Base-by-base conservation (phyloP, 2,329 filamentous ascomycete species). In the Botrytis medusae region DNA sequence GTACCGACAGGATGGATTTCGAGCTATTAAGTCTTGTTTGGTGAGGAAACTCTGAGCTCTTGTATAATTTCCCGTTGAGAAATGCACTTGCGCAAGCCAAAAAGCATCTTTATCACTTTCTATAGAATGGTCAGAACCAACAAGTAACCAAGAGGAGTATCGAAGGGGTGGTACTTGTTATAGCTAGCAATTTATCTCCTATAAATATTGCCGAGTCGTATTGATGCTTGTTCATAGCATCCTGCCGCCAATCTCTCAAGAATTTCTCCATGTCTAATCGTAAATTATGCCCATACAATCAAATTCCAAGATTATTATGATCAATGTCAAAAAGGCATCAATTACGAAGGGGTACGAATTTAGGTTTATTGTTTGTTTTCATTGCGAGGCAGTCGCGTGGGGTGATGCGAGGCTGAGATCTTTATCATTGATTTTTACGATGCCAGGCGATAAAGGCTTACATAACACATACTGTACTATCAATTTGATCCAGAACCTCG, bases 51-150 rank as follows among this genome's bases (percentile, higher is more conserved):
- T 89, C 79, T 97, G 91, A 4, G 96, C 95, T 79, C 96, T 92
- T 14, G 92, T 96, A 83, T 97, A 98, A 85, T 98, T 97, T 79
- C 94, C 95, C 67, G 94, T 96, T 69, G 92, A 92, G 84, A 98
- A 99, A 83, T 99, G 95, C 54, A 97, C 94, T 83, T 98, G 95
- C n/a, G 96, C 96, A 61, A 99, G 91, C 92, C 94, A 98, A 81
- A 97, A 97, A 59, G 95, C 95, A 82, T 99, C 96, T 77, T 93
- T 91, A 80, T 97, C 94, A 82, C 95, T 93, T 80, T 95, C 96
- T 98, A 77, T 25, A 34, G n/a, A 46, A 25, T 16, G 20, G 71
- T 77, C 44, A 75, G 72, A 69, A 72, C 71, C 62, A 67, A 51
- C 60, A 51, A 57, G 32, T n/a, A 62, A 37, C 46, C 22, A 65